These are phyloP conservation scores for Geranium incanum DNA, from an alignment of 441 rosid species.

Conservation along the genomic window DNA sequence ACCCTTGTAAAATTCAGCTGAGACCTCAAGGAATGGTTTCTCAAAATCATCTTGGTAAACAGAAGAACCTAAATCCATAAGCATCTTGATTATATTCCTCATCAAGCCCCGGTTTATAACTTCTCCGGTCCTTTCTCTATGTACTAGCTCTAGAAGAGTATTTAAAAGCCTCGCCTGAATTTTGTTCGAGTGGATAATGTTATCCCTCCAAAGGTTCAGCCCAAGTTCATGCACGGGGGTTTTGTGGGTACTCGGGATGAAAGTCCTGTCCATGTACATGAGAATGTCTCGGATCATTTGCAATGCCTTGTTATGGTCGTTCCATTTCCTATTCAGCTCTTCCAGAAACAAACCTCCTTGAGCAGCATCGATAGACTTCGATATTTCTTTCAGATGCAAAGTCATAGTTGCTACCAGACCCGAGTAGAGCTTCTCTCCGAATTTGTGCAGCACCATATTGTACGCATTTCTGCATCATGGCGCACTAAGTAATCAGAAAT, in stretches of 20 bases:
- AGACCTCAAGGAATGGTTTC: slow-evolving; percentile 79
- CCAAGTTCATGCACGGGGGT: slow-evolving; percentile 92
- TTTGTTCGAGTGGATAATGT: slow-evolving; percentile 58
- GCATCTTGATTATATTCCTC: slow-evolving; percentile 83
- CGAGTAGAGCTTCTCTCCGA: slow-evolving; percentile 76
- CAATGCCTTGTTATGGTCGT: slow-evolving; percentile 86
- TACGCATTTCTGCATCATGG: slow-evolving; percentile 69
- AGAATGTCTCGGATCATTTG: slow-evolving; percentile 93
- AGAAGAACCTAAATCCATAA: slow-evolving; percentile 80
- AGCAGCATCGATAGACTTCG: slow-evolving; percentile 72
- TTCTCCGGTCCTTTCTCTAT: slow-evolving; percentile 73
- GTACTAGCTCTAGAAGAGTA: slow-evolving; percentile 79
- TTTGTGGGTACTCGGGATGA: slow-evolving; percentile 58
- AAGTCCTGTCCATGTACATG: slow-evolving; percentile 97
- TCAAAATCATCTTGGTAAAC: slow-evolving; percentile 95
- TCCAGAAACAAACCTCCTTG: slow-evolving; percentile 83
- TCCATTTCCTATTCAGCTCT: slow-evolving; percentile 93
- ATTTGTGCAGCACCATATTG: slow-evolving; percentile 95
- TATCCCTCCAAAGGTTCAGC: slow-evolving; percentile 84
- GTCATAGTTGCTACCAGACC: slow-evolving; percentile 85
- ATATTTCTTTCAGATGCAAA: slow-evolving; percentile 65
- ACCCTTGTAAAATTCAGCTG: slow-evolving; percentile 77
- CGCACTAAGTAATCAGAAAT: slow-evolving; percentile 12
- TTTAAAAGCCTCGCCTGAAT: slow-evolving; percentile 65
- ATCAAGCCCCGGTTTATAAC: slow-evolving; percentile 80